Base-by-base conservation (phyloP, 352 stramenopile genomes). In the Phytophthora cactorum region DNA sequence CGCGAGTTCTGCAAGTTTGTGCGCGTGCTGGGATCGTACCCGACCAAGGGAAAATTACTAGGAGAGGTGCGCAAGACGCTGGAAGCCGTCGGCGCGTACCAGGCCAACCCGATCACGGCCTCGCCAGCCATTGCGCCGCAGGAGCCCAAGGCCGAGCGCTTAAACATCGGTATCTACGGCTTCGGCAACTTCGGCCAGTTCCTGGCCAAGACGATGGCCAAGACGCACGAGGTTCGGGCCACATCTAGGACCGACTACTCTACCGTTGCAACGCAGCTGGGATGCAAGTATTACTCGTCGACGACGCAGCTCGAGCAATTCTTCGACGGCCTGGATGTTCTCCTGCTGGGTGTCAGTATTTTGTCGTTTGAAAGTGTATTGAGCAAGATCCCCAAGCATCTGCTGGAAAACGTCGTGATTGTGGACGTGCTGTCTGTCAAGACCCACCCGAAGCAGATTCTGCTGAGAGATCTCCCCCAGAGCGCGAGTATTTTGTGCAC, bases 361-460 rank as follows among this genome's bases (percentile, higher is more conserved):
- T 60, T 93, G 43, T 93, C 85, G 63, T 93, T 93, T 45, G 83
- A 91, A 82, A 68, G 68, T 60, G 82, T 92, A 10, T 51, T 92
- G 29, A 70, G 76, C 58, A 72, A 60, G 51, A 86, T 97, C 52
- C 89, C 92, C 9, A 69, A 65, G 29, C 71, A 88, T 39, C 68
- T 91, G 8, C 79, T 97, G 44, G 75, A 90, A 53, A 93, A 95
- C 34, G 69, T 97, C 46, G 84, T 99, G 28, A 79, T 99, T 46
- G 96, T 99, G 11, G 97, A 99, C 78, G 97, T 99, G 54, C 78
- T 99, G 44, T 98, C 92, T 57, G 97, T 99, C n/a, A 99, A 99
- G 76, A 97, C 97, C 47, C 96, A 99, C 78, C 80, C 97, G 31
- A 97, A 98, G 70, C 79, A 97, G 64, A 88, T 98, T 41, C 65